Conservation (phyloP, 108 stramenopile species). For the Nannochloropsis granulata region DNA sequence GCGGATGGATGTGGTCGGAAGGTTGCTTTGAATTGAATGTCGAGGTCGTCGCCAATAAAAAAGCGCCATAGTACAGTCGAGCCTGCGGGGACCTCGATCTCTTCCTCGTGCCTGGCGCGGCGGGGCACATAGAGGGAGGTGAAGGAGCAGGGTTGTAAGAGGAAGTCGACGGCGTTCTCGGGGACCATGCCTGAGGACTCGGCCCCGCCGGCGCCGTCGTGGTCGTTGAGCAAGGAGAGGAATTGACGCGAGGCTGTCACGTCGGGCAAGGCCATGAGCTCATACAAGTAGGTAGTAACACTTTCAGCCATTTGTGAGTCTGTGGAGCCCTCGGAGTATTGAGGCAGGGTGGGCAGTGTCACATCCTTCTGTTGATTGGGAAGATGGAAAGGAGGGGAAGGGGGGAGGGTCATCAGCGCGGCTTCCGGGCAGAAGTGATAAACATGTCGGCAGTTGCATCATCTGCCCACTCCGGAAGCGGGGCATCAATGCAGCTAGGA, state of each 20-base stretch:
- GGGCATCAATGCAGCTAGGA: too few relatives aligned
- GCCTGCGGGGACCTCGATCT: slow-evolving; percentile 17
- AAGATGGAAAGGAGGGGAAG: not conserved
- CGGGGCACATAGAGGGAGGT: slow-evolving; percentile 13
- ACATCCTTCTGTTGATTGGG: not conserved
- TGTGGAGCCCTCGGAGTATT: not conserved
- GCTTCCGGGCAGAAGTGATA: too few relatives aligned
- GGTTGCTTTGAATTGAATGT: slow-evolving; percentile 16
- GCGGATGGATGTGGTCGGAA: slow-evolving; percentile 10
- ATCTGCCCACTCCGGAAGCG: too few relatives aligned
- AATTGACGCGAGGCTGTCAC: not conserved
- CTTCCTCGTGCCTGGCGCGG: slow-evolving; percentile 7
- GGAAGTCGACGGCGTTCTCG: slow-evolving; percentile 18
- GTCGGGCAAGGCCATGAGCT: not conserved
- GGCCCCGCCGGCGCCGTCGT: not conserved
- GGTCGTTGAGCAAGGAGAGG: not conserved
- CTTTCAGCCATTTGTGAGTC: not conserved
- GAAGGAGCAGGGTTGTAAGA: slow-evolving; percentile 17
- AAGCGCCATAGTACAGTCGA: slow-evolving; percentile 26
- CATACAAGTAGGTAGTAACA: not conserved
- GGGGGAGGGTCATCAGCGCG: too few relatives aligned
- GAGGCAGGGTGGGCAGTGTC: not conserved
- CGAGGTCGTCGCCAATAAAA: slow-evolving; percentile 9
- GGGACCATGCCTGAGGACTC: not conserved
- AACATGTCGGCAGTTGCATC: too few relatives aligned